Evolutionary conservation across 306 rosid species (phyloP), one percentile per base, ranked within the genome.

Genomic region (Argentina anserina): DNA sequence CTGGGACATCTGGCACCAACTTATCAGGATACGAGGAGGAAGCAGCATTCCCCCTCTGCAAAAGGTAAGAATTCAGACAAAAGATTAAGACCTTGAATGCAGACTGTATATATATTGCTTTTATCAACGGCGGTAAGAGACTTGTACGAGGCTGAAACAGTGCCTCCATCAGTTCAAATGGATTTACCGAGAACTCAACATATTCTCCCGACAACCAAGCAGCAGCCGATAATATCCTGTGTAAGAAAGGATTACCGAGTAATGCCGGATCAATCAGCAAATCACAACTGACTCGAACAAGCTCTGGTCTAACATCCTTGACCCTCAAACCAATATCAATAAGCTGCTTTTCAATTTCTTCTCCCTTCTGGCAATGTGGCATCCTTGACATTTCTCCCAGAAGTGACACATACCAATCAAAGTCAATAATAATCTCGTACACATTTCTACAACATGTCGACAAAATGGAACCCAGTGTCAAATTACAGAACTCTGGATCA

Each of bases 181-280:
- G 96, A 72, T 88, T 80, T 78, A 79, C 53, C 0, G 79, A 86
- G 80, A 89, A 68, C 81, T 89, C 91, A 53, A 88, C 89, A 73
- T 86, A 89, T 81, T 86, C 92, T 69, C 98, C 98, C 2, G 84
- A 86, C 60, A 87, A 88, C 97, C 98, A 94, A 71, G 98, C 95
- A 78, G 91, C 83, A 31, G 91, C 97, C 20, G 92, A 94, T 73
- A 94, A 74, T 78, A 88, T 85, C 82, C 88, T 80, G 74, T 91
- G 89, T 75, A 94, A 62, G 87, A 79, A 84, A 68, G 75, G 87
- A 80, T 94, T 88, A 63, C 97, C 95, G 62, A 88, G 90, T 70
- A 94, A 85, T 65, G 97, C 97, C n/a, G 97, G 98, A 84, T 91
- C 98, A 73, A 94, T 94, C 86, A 94, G 82, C 68, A 94, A 77